Base-by-base conservation (phyloP, 2,329 filamentous ascomycete species). In the Lecanoromycetidae sp. region DNA sequence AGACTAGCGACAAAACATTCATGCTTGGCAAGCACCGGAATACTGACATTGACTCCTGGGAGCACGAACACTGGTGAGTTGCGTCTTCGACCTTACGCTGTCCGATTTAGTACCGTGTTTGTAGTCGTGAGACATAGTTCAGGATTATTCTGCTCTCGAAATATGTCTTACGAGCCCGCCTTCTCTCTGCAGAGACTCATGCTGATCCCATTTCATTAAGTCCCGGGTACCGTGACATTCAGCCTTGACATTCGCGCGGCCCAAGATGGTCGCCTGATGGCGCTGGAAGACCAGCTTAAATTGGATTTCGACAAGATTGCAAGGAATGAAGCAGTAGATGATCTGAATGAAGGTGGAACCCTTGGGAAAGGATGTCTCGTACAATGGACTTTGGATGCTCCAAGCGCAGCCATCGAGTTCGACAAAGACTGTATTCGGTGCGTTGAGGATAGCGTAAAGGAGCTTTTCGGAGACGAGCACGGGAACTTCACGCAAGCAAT, bases 61-160 rank as follows among this genome's bases (percentile, higher is more conserved):
- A 80, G 74, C 51, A 82, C 82, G 13, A 87, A 87, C 61, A 87
- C 83, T n/a, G n/a, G n/a, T n/a, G n/a, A n/a, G n/a, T n/a, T n/a
- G n/a, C n/a, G n/a, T n/a, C n/a, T n/a, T n/a, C n/a, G n/a, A n/a
- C n/a, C n/a, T n/a, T n/a, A n/a, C n/a, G n/a, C n/a, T n/a, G n/a
- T n/a, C n/a, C n/a, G n/a, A n/a, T n/a, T n/a, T n/a, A n/a, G n/a
- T n/a, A n/a, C n/a, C n/a, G n/a, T n/a, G n/a, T n/a, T n/a, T n/a
- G n/a, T n/a, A n/a, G n/a, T n/a, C n/a, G n/a, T n/a, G n/a, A n/a
- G n/a, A n/a, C n/a, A n/a, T n/a, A n/a, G n/a, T n/a, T n/a, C n/a
- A n/a, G n/a, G n/a, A n/a, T n/a, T n/a, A n/a, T n/a, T n/a, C n/a
- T n/a, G n/a, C n/a, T n/a, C n/a, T n/a, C n/a, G n/a, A n/a, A n/a